Evolutionary conservation across 202 grass and related monocot genomes (phyloP).

Genomic region (Digitaria exilis): DNA sequence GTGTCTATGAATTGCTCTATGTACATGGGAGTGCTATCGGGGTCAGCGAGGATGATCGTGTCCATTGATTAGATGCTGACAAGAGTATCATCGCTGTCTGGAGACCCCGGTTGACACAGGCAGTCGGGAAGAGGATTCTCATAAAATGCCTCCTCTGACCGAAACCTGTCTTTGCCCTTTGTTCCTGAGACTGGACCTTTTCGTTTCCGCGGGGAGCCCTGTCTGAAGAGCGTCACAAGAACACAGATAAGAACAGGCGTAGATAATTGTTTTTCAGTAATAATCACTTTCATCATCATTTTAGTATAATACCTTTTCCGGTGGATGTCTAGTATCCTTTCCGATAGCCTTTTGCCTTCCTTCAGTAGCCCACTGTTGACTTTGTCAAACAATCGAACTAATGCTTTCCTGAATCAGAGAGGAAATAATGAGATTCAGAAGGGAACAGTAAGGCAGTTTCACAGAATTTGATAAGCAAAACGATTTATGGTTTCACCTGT

Average conservation of each 20-base stretch:
- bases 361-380: slow-evolving; percentile 52
- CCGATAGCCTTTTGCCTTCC: slow-evolving; percentile 69
- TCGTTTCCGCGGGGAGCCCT: slow-evolving; percentile 84
- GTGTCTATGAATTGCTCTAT: slow-evolving; percentile 29
- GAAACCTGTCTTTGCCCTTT: slow-evolving; percentile 78
- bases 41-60: neutral
- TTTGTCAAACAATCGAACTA: slow-evolving; percentile 91
- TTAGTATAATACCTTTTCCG: slow-evolving; percentile 59
- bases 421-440: slow-evolving; percentile 21
- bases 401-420: slow-evolving; percentile 70
- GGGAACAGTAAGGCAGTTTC: neutral
- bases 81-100: slow-evolving; percentile 22
- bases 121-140: slow-evolving; percentile 98
- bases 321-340: slow-evolving; percentile 75
- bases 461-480: neutral
- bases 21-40: slow-evolving; percentile 5
- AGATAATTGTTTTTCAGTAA: neutral
- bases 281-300: neutral
- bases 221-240: slow-evolving; percentile 54
- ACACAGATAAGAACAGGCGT: slow-evolving; percentile 20
- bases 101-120: slow-evolving; percentile 57
- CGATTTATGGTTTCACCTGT: slow-evolving; percentile 59
- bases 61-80: slow-evolving; percentile 24
- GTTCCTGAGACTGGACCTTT: slow-evolving; percentile 83
- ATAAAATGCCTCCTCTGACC: slow-evolving; percentile 95